Base-by-base conservation (phyloP, 2,329 filamentous ascomycete genomes). In the Claviceps sp. region DNA sequence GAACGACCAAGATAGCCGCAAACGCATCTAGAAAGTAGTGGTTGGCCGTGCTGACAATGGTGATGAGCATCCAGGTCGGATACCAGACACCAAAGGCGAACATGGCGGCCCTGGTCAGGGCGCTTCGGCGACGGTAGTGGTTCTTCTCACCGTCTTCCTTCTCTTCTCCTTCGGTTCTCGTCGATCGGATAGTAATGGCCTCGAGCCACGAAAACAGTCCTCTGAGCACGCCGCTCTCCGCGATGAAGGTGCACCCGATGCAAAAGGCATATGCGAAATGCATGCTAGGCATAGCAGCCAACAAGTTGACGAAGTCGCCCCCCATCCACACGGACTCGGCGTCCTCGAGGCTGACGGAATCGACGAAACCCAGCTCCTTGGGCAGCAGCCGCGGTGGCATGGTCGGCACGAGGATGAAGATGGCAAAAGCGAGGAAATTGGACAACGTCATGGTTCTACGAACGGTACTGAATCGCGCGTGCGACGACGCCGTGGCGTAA, bases 1-100 rank as follows among this genome's bases (percentile, higher is more conserved):
- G 68, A 49, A 81, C 83, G 1, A 85, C 80, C n/a, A 77, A 58
- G 1, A 76, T 73, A 0, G 82, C 82, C 1, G 79, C 81, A 11
- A 82, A 71, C 0, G 82, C 82, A 63, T 86, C 82, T 14, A 85
- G 70, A 37, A 85, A 74, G 61, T 85, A 74, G 56, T 73, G 80
- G 60, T 82, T 82, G 44, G 77, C 79, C 0, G 78, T 82, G 16
- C 77, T 76, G 37, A 83, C 73, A 57, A 82, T 82, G 22, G 73
- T 74, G 5, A 73, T 66, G 46, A 81, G 61, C 53, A 80, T 76
- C 61, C 74, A 71, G 10, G 65, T 58, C 7, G 76, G 76, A 58
- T 80, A 80, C 53, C 67, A 68, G 40, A 79, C 51, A n/a, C 76
- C 75, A 13, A 75, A 54, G 16, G 50, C 56, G 49, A 61, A 61